Base-by-base conservation (phyloP, 176 grass and related monocot genomes). In the Zizania latifolia region DNA sequence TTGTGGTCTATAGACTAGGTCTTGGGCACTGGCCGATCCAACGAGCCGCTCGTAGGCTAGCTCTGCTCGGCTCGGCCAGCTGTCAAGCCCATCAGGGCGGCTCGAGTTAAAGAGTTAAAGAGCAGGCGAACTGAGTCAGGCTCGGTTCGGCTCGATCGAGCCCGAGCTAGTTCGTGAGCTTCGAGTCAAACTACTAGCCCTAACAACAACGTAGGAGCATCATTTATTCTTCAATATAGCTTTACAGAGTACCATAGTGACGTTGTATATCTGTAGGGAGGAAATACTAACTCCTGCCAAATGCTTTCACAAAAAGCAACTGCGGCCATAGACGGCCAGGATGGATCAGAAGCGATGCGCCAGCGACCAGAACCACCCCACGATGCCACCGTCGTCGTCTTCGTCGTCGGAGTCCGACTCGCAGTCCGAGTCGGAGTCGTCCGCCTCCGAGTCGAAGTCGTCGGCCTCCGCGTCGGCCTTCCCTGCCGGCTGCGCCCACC, bases 401-500 rank as follows among this genome's bases (percentile, higher is more conserved):
- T 85, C 86, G 1, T 76, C 82, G 28, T 89, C 82, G 0, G 89
- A 84, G 66, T 87, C 84, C 2, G 37, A 78, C 3, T 88, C 89
- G 0, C 76, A 76, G 2, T 90, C 87, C 0, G 59, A 70, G 9
- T 78, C 66, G 0, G 66, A 69, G 15, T 38, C 66, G 74, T 78
- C n/a, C n/a, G n/a, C n/a, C n/a, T n/a, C 60, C 3, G 30, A 67
- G 29, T 71, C 17, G 0, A 28, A 34, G 9, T 53, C 30, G 68
- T 2, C 16, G 16, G 2, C 10, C 26, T 6, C 9, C 57, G 6
- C 38, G 53, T 19, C 35, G 6, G 13, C 23, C 54, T 21, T 65
- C 29, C 30, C 15, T 5, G 11, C 40, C 32, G 31, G 31, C 26
- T 3, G 24, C 23, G 17, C 6, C 68, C 32, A 44, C 31, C 10